A percentile compares a stretch with the other conserved stretches of the same genome.
Evolutionary conservation across 805 yeast genomes (phyloP).

Genomic region (Saccharomyces jurei): DNA sequence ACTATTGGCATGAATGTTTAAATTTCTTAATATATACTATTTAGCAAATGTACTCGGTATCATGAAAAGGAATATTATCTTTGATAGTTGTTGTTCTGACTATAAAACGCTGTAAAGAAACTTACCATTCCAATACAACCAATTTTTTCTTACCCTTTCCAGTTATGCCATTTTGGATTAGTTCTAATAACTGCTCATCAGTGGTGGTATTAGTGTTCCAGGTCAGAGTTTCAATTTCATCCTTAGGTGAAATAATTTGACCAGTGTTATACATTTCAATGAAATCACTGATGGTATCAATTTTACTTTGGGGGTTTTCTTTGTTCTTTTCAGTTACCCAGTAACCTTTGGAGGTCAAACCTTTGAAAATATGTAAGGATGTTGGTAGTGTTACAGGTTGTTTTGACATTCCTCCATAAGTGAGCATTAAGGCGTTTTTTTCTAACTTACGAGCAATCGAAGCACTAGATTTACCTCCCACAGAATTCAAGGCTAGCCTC

Average conservation of each 20-base stretch:
- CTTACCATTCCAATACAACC: slow-evolving; percentile 25
- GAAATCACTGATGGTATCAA: slow-evolving; percentile 45
- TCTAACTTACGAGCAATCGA: slow-evolving; percentile 77
- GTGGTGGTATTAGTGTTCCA: slow-evolving; percentile 25
- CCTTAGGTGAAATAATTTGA: slow-evolving; percentile 44
- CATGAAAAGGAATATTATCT: neutral
- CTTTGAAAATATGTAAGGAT: slow-evolving; percentile 80
- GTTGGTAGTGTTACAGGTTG: slow-evolving; percentile 92
- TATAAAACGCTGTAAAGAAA: neutral
- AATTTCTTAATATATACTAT: neutral
- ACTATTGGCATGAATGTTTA: neutral
- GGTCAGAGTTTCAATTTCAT: slow-evolving; percentile 33
- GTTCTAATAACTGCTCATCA: slow-evolving; percentile 36
- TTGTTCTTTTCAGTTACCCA: slow-evolving; percentile 77
- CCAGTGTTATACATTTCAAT: slow-evolving; percentile 51
- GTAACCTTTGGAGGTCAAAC: slow-evolving; percentile 77
- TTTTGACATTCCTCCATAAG: slow-evolving; percentile 97
- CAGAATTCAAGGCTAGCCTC: slow-evolving; percentile 80
- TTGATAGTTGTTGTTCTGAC: neutral
- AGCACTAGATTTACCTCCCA: slow-evolving; percentile 83
- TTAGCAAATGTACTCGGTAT: neutral
- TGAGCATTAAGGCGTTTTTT: slow-evolving; percentile 65
- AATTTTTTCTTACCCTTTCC: slow-evolving; percentile 29
- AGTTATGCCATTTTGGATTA: slow-evolving; percentile 38
- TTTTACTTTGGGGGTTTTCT: slow-evolving; percentile 51